phyloP scores from a whole-genome alignment of 768 basidiomycete species.

The Pholiota conissans region DNA sequence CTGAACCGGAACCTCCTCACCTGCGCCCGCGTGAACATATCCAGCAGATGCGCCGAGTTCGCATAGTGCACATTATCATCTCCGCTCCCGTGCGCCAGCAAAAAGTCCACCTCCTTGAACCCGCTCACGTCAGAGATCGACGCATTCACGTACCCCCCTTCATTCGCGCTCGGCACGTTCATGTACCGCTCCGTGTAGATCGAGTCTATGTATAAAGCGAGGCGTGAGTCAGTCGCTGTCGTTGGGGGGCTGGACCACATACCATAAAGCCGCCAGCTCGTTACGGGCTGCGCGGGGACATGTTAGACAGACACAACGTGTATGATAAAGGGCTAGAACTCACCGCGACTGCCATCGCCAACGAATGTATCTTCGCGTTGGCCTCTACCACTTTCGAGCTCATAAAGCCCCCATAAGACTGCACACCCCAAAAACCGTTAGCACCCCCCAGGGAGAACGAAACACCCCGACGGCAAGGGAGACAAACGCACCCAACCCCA shows the following conservation, averaged over 20 bases:
- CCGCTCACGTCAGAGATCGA: constrained; percentile 87
- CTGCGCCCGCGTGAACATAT: constrained; percentile 83
- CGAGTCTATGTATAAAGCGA: constrained; percentile 70
- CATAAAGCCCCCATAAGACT: constrained; percentile 98
- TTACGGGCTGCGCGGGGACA: constrained; percentile 66
- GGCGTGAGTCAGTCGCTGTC: constrained; percentile 1
- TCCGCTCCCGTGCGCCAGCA: constrained; percentile 90
- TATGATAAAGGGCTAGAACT: constrained; percentile 12
- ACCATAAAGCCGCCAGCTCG: constrained; percentile 85
- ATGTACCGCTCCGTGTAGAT: constrained; percentile 99
- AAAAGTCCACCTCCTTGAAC: constrained; percentile 76
- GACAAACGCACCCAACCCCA: constrained; percentile 91
- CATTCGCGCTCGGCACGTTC: constrained; percentile 78
- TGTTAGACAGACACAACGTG: background rate
- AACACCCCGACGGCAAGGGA: background rate
- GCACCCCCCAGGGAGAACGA: background rate
- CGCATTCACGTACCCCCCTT: constrained; percentile 85
- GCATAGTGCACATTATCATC: constrained; percentile 97
- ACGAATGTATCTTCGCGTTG: constrained; percentile 82
- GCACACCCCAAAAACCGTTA: constrained; percentile 1
- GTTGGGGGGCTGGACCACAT: constrained; percentile 19
- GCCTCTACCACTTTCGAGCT: constrained; percentile 91
- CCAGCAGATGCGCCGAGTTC: constrained; percentile 87
- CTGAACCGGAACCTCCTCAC: constrained; percentile 82
- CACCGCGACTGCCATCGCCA: constrained; percentile 91